phyloP scores from a whole-genome alignment of 2,329 filamentous ascomycete species.

The Pleomassaria siparia region DNA sequence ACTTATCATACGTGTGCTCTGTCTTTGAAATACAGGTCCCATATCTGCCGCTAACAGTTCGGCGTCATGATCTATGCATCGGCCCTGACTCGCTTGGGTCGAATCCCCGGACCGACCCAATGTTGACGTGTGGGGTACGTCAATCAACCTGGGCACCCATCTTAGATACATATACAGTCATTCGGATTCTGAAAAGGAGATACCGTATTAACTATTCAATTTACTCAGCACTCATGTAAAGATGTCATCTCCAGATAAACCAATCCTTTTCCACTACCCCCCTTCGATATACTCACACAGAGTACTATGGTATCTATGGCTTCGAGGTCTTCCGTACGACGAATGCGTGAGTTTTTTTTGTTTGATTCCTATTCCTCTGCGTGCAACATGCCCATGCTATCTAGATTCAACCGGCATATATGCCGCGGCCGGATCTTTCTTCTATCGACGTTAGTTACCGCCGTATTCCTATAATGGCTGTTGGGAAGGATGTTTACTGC shows the following conservation, averaged over 20 bases:
- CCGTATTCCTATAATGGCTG: constrained; percentile 36
- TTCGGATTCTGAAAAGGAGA: too few relatives aligned
- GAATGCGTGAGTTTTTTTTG: constrained; percentile 68
- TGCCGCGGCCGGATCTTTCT: constrained; percentile 34
- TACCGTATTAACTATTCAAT: background rate
- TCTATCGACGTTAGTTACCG: constrained; percentile 41
- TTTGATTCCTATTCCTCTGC: too few relatives aligned
- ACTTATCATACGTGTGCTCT: background rate
- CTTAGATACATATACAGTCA: too few relatives aligned
- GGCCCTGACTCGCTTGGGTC: constrained; percentile 2
- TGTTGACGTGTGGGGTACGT: background rate
- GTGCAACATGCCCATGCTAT: background rate
- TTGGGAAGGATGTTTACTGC: constrained; percentile 36
- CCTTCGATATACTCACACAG: constrained; percentile 66
- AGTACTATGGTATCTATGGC: constrained; percentile 67
- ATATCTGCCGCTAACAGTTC: background rate
- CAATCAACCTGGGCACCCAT: too few relatives aligned
- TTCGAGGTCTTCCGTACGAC: constrained; percentile 65
- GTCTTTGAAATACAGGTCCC: background rate
- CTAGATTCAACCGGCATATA: constrained; percentile 53
- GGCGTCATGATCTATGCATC: background rate
- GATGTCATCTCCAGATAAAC: constrained; percentile 39
- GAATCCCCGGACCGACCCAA: background rate
- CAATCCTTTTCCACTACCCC: constrained; percentile 67
- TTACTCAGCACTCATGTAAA: background rate